Evolutionary conservation across 352 stramenopile species (phyloP).

Genomic region (Phytophthora boehmeriae): DNA sequence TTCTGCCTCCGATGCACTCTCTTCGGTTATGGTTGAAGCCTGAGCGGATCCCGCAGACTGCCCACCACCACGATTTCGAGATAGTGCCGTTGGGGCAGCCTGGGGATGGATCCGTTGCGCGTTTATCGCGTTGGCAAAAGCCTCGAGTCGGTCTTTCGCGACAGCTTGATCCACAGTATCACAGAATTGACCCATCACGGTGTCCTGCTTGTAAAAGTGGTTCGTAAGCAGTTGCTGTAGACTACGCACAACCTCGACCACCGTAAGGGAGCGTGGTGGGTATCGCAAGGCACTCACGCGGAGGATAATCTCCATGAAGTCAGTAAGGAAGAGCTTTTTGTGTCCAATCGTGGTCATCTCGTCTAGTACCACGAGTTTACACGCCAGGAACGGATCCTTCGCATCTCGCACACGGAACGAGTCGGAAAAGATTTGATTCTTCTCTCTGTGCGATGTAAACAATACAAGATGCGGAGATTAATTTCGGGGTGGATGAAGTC

Average conservation of each 20-base stretch:
- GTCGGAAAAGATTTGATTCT: slow-evolving; percentile 72
- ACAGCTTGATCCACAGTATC: slow-evolving; percentile 62
- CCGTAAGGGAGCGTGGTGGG: slow-evolving; percentile 38
- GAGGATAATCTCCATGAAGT: slow-evolving; percentile 82
- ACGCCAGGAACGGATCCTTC: slow-evolving; percentile 73
- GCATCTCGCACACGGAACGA: slow-evolving; percentile 66
- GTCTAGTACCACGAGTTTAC: slow-evolving; percentile 75
- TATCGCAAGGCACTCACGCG: slow-evolving; percentile 68
- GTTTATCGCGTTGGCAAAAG: slow-evolving; percentile 62
- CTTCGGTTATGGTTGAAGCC: slow-evolving; percentile 15
- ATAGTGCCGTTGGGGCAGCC: neutral
- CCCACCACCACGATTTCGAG: slow-evolving; percentile 17
- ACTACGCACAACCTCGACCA: slow-evolving; percentile 54
- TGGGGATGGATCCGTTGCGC: slow-evolving; percentile 27
- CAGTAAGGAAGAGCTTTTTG: slow-evolving; percentile 77
- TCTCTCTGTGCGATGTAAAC: no score
- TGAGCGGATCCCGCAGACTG: slow-evolving; percentile 19
- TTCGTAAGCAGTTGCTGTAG: slow-evolving; percentile 66
- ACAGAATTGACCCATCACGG: slow-evolving; percentile 60
- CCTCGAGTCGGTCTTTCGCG: slow-evolving; percentile 63
- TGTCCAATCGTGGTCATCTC: slow-evolving; percentile 74
- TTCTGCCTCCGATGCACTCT: slow-evolving; percentile 18
- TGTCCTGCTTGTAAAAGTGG: slow-evolving; percentile 76
- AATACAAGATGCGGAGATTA: neutral
- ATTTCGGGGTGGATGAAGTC: neutral